Evolutionary conservation across 208 protist genomes (phyloP), one percentile per base, ranked within the genome.

Genomic region (Leishmania tropica): DNA sequence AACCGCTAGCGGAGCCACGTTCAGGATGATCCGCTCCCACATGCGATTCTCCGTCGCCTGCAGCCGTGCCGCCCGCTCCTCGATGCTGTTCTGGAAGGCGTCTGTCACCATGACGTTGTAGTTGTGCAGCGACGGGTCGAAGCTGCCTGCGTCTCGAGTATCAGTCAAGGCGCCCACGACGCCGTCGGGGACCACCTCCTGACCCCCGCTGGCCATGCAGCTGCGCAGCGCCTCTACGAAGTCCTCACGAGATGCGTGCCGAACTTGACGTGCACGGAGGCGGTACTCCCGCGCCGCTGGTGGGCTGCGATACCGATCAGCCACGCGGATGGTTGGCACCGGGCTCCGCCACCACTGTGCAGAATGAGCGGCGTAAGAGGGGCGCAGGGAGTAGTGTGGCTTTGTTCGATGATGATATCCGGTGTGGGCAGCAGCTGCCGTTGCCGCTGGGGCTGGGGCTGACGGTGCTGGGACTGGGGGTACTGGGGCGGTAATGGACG

Each of bases 11-110:
- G 83, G 84, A 0, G 77, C 85, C 24, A 92, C 80, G 35, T 78
- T 58, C 2, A 78, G 67, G 15, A 92, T 79, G 6, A 92, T 58
- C 15, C 79, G 56, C 11, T 67, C 56, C 60, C 77, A 81, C 83
- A 90, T 90, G 40, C 89, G 83, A 47, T 76, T 42, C 74, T 90
- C 86, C 37, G 47, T 81, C 24, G 77, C 76, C 51, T 76, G 75
- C 40, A 92, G 78, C 8, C 24, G 24, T 5, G 84, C 85, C 21
- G 71, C 73, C 0, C 84, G 83, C 54, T 65, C 82, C 24, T 48
- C 81, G 1, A 83, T n/a, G 45, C 65, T 85, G 56, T 75, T 53
- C 42, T 64, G 58, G 65, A 87, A 88, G 8, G 87, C 76, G 65
- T 89, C 72, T 19, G 60, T 54, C 6, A 81, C n/a, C 11, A 77